phyloP scores from a whole-genome alignment of 2,329 filamentous ascomycete species.

The Taxawa tesnikishii region DNA sequence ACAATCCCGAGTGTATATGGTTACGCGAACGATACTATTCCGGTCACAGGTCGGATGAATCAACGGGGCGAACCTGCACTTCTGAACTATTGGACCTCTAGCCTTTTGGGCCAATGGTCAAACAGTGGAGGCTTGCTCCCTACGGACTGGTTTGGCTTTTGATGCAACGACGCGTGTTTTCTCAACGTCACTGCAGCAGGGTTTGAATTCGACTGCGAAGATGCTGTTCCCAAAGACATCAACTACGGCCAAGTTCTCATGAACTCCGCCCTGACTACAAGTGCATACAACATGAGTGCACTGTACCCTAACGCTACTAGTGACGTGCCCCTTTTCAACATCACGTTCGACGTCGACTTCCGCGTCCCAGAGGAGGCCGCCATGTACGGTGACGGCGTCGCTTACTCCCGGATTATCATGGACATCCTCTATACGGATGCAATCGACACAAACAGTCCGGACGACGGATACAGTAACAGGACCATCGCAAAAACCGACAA shows the following conservation, averaged over 20 bases:
- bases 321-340: conserved; percentile 5
- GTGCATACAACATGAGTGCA: neutral
- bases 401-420: conserved; percentile 9
- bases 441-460: too few species aligned
- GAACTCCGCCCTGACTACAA: neutral
- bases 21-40: conserved; percentile 10
- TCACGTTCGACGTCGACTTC: conserved; percentile 6
- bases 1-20: conserved; percentile 6
- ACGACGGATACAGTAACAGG: too few species aligned
- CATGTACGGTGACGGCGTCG: too few species aligned
- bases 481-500: too few species aligned
- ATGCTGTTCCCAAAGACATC: conserved; percentile 5
- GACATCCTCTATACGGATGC: conserved; percentile 6
- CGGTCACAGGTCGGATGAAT: conserved; percentile 4
- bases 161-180: conserved; percentile 10
- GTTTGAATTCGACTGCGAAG: conserved; percentile 12
- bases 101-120: conserved; percentile 8
- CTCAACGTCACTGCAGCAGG: conserved; percentile 10
- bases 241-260: conserved; percentile 7
- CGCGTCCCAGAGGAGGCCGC: too few species aligned
- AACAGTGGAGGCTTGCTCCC: conserved; percentile 7
- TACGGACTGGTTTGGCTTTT: conserved; percentile 2
- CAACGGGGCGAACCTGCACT: neutral
- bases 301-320: neutral
- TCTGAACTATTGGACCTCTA: conserved; percentile 1